A percentile compares a stretch with the other conserved stretches of the same genome.
These are phyloP conservation scores for Phytophthora lateralis DNA, from an alignment of 352 stramenopile species.

Conservation along the genomic window DNA sequence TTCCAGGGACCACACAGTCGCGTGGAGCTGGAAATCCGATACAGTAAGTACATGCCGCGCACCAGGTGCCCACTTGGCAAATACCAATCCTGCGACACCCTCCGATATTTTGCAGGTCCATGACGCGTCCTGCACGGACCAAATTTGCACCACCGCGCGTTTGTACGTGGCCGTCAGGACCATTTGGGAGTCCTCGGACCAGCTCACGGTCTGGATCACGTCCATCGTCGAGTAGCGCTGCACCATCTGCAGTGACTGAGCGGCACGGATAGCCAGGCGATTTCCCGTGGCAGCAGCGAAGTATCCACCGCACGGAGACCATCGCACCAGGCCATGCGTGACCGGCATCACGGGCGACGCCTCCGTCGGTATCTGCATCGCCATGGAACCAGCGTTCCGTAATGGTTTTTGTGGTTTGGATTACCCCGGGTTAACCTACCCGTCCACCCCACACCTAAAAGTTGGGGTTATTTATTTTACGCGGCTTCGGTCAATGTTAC, in stretches of 20 bases:
- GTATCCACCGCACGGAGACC: conserved; percentile 65
- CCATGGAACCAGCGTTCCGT: not conserved
- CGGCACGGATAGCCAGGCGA: conserved; percentile 62
- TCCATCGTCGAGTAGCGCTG: conserved; percentile 69
- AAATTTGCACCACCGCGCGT: conserved; percentile 70
- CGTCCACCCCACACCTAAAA: no score
- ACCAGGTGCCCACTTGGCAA: conserved; percentile 60
- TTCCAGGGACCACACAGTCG: conserved; percentile 80
- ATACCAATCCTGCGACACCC: conserved; percentile 66
- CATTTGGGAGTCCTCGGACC: conserved; percentile 72
- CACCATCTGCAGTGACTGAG: conserved; percentile 55
- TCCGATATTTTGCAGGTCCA: conserved; percentile 81
- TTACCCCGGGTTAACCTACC: no score
- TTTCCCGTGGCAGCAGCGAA: conserved; percentile 59
- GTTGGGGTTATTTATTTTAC: no score
- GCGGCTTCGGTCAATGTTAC: no score
- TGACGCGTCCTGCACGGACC: conserved; percentile 66
- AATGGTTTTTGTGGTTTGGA: no score
- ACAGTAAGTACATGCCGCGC: conserved; percentile 76
- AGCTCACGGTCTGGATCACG: conserved; percentile 57
- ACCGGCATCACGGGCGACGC: conserved; percentile 61
- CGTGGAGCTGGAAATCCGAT: conserved; percentile 86
- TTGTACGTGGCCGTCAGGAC: conserved; percentile 72
- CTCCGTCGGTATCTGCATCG: conserved; percentile 21
- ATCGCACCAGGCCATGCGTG: conserved; percentile 64